Percentiles rank a stretch among this genome's conserved stretches.
phyloP scores from a whole-genome alignment of 2,329 filamentous ascomycete species.

The Neonectria magnoliae region DNA sequence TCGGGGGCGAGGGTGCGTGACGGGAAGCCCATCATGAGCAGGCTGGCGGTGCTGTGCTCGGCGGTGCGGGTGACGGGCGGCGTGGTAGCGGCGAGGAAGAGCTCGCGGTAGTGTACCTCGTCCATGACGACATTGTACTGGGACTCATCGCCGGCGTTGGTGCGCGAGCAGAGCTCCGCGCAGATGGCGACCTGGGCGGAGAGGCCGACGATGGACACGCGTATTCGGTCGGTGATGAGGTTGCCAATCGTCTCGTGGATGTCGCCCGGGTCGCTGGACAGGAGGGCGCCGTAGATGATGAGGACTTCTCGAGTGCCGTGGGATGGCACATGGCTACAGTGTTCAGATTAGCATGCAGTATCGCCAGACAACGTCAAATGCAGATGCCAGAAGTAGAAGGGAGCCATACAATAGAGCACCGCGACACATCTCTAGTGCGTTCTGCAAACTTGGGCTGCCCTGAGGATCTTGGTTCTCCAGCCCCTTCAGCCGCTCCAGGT shows the following conservation, averaged over 20 bases:
- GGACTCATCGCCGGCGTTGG: conserved; percentile 80
- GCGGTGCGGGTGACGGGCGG: conserved; percentile 82
- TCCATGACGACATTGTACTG: conserved; percentile 88
- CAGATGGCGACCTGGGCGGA: conserved; percentile 94
- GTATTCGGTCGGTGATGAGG: conserved; percentile 83
- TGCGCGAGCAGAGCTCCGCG: conserved; percentile 85
- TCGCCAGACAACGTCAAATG: background rate
- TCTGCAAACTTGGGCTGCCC: conserved; percentile 86
- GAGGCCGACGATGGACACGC: conserved; percentile 88
- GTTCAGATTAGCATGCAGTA: conserved; percentile 21
- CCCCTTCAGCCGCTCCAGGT: conserved; percentile 78
- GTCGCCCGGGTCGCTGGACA: conserved; percentile 92
- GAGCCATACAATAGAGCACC: conserved; percentile 79
- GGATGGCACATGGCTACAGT: conserved; percentile 79
- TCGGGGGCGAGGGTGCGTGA: conserved; percentile 79
- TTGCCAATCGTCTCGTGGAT: conserved; percentile 88
- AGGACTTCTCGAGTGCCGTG: conserved; percentile 95
- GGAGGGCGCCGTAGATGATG: conserved; percentile 88
- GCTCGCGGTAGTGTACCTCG: conserved; percentile 79
- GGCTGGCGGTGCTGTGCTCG: conserved; percentile 66
- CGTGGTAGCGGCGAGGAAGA: conserved; percentile 89
- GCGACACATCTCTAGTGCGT: conserved; percentile 93
- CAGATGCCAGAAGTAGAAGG: background rate
- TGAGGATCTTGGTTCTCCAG: conserved; percentile 74
- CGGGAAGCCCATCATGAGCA: conserved; percentile 99